phyloP scores from a whole-genome alignment of 2,329 filamentous ascomycete species.

The Rutstroemia sp. region DNA sequence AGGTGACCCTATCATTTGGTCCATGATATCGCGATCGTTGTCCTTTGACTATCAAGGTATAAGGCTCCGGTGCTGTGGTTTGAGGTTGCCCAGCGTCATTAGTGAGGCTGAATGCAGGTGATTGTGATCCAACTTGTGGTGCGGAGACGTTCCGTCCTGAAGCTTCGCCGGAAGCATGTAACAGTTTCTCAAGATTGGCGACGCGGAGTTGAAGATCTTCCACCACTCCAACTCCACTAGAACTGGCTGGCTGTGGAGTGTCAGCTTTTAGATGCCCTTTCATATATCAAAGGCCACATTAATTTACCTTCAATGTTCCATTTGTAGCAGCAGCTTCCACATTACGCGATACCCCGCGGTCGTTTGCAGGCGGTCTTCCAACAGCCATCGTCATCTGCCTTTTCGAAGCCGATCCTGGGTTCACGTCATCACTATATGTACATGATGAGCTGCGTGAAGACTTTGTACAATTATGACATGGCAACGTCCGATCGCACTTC shows the following conservation, averaged over 20 bases:
- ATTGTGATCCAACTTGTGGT: not conserved
- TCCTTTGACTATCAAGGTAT: constrained; percentile 3
- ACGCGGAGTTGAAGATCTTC: constrained; percentile 7
- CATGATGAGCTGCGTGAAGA: constrained; percentile 1
- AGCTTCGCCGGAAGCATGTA: not conserved
- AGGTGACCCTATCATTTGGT: constrained; percentile 7
- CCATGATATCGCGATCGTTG: constrained; percentile 8
- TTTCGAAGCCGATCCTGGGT: not conserved
- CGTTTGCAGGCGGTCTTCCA: not conserved
- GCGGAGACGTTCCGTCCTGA: no score
- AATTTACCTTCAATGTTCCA: no score
- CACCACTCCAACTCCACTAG: not conserved
- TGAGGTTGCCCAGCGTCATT: not conserved
- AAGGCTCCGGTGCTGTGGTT: not conserved
- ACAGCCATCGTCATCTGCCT: not conserved
- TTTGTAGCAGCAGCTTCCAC: no score
- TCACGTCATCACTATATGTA: constrained; percentile 11
- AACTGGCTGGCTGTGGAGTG: not conserved
- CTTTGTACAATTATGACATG: constrained; percentile 43
- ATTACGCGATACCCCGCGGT: no score
- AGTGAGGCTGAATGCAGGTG: not conserved
- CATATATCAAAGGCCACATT: no score
- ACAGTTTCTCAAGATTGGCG: constrained; percentile 5
- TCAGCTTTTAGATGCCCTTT: not conserved
- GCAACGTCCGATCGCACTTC: constrained; percentile 49